phyloP scores from a whole-genome alignment of 2,329 filamentous ascomycete genomes.

The Aspergillus sp. region DNA sequence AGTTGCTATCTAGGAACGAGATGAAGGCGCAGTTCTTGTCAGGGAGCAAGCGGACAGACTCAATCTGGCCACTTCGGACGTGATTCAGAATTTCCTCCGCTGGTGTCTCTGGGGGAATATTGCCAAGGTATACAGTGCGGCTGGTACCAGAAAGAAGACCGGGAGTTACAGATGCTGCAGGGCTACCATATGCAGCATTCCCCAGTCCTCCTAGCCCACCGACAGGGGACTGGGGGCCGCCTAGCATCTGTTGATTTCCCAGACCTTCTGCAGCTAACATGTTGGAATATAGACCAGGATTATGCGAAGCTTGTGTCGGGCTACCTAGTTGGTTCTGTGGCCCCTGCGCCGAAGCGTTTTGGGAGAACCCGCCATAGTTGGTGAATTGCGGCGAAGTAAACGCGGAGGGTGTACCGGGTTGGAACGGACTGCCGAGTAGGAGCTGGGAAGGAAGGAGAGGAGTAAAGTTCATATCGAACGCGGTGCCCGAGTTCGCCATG shows the following conservation, averaged over 20 bases:
- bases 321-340: slow-evolving; percentile 65
- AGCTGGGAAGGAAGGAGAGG: slow-evolving; percentile 92
- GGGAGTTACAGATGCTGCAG: slow-evolving; percentile 74
- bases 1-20: slow-evolving; percentile 96
- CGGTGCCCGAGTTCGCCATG: slow-evolving; percentile 82
- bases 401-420: slow-evolving; percentile 85
- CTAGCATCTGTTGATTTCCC: slow-evolving; percentile 76
- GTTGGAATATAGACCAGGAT: slow-evolving; percentile 76
- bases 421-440: slow-evolving; percentile 92
- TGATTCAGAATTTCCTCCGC: slow-evolving; percentile 96
- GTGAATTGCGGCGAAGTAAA: slow-evolving; percentile 93
- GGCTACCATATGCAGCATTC: slow-evolving; percentile 59
- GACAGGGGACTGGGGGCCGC: slow-evolving; percentile 81
- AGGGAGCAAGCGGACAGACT: slow-evolving; percentile 93
- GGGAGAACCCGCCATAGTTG: slow-evolving; percentile 74
- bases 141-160: slow-evolving; percentile 86
- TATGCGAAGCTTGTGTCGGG: slow-evolving; percentile 69
- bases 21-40: slow-evolving; percentile 99
- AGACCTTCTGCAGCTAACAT: slow-evolving; percentile 84
- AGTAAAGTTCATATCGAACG: slow-evolving; percentile 97
- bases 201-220: slow-evolving; percentile 67
- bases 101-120: slow-evolving; percentile 95
- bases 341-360: slow-evolving; percentile 53
- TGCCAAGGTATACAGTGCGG: slow-evolving; percentile 94
- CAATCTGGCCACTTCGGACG: slow-evolving; percentile 95